Evolutionary conservation across 1,284 basidiomycete genomes (phyloP).

Genomic region (Naganishia sp.): DNA sequence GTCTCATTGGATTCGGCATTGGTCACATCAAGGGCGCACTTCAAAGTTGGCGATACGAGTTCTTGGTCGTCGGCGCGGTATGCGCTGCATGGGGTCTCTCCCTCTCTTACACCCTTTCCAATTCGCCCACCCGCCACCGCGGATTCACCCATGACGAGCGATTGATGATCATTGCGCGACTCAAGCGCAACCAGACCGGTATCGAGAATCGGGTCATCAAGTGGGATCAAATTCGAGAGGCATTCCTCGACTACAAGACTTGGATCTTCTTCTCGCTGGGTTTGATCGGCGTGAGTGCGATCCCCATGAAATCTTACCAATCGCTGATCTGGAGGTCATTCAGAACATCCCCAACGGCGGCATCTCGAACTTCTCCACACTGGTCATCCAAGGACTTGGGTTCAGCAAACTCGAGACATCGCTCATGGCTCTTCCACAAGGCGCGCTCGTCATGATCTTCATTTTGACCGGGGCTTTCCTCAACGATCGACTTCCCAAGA

Average conservation of each 20-base stretch:
- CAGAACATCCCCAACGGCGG: constrained; percentile 39
- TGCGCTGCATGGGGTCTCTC: constrained; percentile 48
- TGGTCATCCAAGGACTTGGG: constrained; percentile 51
- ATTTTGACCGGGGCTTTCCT: constrained; percentile 43
- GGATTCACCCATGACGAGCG: constrained; percentile 54
- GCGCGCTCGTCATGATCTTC: constrained; percentile 50
- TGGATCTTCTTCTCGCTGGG: constrained; percentile 49
- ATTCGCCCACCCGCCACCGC: constrained; percentile 48
- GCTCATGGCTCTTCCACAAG: constrained; percentile 52
- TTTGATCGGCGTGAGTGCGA: constrained; percentile 38
- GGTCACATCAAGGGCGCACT: constrained; percentile 52
- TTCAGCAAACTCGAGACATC: constrained; percentile 50
- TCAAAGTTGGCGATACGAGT: constrained; percentile 53
- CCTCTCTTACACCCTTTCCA: constrained; percentile 47
- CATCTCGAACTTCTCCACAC: constrained; percentile 52
- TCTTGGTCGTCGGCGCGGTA: constrained; percentile 51
- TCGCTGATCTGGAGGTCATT: neutral
- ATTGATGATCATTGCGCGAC: constrained; percentile 54
- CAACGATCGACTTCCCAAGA: constrained; percentile 48
- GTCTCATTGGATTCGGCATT: constrained; percentile 44
- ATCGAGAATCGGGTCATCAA: constrained; percentile 54
- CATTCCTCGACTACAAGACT: constrained; percentile 49
- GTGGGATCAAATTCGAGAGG: constrained; percentile 53
- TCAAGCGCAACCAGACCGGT: constrained; percentile 53
- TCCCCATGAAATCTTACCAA: neutral